Evolutionary conservation across 768 basidiomycete species (phyloP).

Genomic region (Glaciozyma martinii): DNA sequence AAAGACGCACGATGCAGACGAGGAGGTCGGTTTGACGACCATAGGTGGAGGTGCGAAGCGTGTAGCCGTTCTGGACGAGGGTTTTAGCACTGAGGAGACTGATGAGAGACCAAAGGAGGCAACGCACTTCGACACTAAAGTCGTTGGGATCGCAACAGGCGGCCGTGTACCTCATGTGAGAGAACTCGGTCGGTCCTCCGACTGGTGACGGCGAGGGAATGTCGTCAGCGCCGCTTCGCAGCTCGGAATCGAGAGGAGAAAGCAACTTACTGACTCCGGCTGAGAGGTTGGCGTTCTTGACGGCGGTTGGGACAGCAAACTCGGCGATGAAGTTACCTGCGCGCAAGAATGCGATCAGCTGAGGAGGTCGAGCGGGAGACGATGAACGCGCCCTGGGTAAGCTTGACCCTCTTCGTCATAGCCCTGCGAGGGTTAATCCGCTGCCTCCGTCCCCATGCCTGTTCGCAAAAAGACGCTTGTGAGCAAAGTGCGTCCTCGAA

Average conservation of each 20-base stretch:
- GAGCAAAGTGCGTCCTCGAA: neutral
- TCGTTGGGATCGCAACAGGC: slow-evolving; percentile 79
- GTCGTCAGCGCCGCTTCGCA: neutral
- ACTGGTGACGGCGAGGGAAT: slow-evolving; percentile 7
- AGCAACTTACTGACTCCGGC: slow-evolving; percentile 20
- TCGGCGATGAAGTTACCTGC: slow-evolving; percentile 38
- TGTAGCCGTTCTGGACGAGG: slow-evolving; percentile 54
- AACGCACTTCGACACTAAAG: slow-evolving; percentile 51
- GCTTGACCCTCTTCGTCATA: slow-evolving; percentile 76
- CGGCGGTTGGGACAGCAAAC: slow-evolving; percentile 34
- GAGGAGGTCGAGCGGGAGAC: neutral
- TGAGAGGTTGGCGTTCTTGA: slow-evolving; percentile 28
- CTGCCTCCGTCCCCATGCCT: slow-evolving; percentile 34
- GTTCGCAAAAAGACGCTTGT: neutral
- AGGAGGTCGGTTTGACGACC: slow-evolving; percentile 84
- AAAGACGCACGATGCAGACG: slow-evolving; percentile 69
- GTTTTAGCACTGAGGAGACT: neutral
- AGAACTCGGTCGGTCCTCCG: slow-evolving; percentile 72
- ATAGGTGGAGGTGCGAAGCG: slow-evolving; percentile 72
- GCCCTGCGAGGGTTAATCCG: slow-evolving; percentile 32
- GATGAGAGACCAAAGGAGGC: too few relatives aligned
- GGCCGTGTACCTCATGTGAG: slow-evolving; percentile 91
- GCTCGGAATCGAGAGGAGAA: neutral
- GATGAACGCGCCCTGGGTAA: slow-evolving; percentile 63
- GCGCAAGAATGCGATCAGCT: neutral